Base-by-base conservation (phyloP, 1,284 basidiomycete genomes). In the Macrocybe sp. region DNA sequence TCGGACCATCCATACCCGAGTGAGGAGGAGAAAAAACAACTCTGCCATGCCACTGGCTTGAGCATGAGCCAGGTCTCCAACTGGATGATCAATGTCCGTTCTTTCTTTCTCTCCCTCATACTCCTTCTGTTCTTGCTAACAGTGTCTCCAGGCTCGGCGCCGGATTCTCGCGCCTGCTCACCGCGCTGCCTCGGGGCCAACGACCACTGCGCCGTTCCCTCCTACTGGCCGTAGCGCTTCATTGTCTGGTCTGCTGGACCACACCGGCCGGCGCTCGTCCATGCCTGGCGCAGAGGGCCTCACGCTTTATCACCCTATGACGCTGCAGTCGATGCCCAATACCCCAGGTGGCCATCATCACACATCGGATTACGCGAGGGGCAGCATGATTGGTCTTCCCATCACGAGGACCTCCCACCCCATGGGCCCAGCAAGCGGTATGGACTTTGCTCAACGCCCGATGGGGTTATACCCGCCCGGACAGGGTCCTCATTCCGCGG, bases 71-170 rank as follows among this genome's bases (percentile, higher is more conserved):
- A 93, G 66, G 89, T 93, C 1, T 88, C 85, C 49, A 92, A 92
- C 63, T 92, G 89, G 89, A 92, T 92, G 85, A 92, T 92, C 60
- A 91, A 92, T n/a, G n/a, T n/a, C n/a, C n/a, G n/a, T 33, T 35
- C 49, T 40, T 41, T 52, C 44, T 45, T 42, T 53, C 58, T 47
- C 47, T 16, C 43, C 50, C 50, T 53, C 37, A 51, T 52, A 37
- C 46, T 59, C 30, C 49, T 48, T 46, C 41, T 53, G 48, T 44
- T 43, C 22, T 22, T 22, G 2, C 22, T 22, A 22, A 22, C 2
- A 4, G 4, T 22, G 22, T 22, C 22, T 45, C 46, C 61, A 89
- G 86, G 87, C 87, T 55, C 78, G 87, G 30, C 79, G 87, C 53
- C 81, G 87, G 50, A 90, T 90, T 60, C 78, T 90, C 49, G 88